Evolutionary conservation across 1,284 basidiomycete genomes (phyloP).

Genomic region (Cryptococcus sp.): DNA sequence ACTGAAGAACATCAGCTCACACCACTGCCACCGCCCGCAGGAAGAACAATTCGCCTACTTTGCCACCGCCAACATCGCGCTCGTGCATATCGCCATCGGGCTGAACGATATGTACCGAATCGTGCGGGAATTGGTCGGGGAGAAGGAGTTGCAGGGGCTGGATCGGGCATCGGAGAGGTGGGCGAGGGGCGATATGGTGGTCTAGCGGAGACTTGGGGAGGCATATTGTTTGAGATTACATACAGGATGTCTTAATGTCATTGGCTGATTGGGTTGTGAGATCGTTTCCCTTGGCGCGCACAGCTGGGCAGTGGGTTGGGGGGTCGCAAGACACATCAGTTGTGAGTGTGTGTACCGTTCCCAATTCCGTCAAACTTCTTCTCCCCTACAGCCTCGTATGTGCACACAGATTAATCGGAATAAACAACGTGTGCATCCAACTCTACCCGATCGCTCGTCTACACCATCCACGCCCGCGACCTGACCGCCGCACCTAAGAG

Average conservation of each 20-base stretch:
- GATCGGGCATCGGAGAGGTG: slow-evolving; percentile 38
- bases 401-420: background rate
- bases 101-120: slow-evolving; percentile 39
- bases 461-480: background rate
- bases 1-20: background rate
- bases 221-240: background rate
- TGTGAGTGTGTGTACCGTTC: too few species aligned
- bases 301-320: too few species aligned
- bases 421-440: too few species aligned
- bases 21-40: slow-evolving; percentile 14
- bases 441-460: background rate
- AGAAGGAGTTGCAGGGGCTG: slow-evolving; percentile 39
- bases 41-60: slow-evolving; percentile 45
- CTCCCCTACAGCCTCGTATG: too few species aligned
- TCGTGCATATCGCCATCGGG: slow-evolving; percentile 34
- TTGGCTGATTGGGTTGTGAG: background rate
- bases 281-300: too few species aligned
- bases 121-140: slow-evolving; percentile 41
- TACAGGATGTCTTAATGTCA: background rate
- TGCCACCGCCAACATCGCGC: slow-evolving; percentile 41
- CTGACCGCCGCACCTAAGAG: slow-evolving; percentile 54
- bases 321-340: too few species aligned
- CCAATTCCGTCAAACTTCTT: too few species aligned
- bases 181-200: slow-evolving; percentile 16
- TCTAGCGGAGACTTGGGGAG: background rate